Conservation (phyloP, 1,139 yeast species). For the Hansenula sp. region DNA sequence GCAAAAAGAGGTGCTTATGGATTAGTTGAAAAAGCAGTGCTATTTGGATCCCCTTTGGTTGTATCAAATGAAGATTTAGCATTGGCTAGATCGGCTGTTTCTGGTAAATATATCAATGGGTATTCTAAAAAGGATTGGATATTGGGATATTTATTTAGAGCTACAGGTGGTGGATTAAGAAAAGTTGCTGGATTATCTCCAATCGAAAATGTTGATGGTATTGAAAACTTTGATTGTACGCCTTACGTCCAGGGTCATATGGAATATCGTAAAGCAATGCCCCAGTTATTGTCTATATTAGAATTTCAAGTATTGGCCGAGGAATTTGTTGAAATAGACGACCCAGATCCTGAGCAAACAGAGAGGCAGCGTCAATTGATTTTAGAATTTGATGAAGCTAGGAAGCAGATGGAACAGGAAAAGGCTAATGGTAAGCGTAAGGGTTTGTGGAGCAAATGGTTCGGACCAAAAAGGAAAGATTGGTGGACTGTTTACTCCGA, state of each 20-base stretch:
- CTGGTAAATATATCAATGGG: slow-evolving; percentile 89
- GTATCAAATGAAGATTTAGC: slow-evolving; percentile 75
- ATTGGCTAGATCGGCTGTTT: slow-evolving; percentile 79
- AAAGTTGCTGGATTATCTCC: slow-evolving; percentile 89
- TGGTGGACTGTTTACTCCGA: slow-evolving; percentile 83
- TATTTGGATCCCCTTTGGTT: slow-evolving; percentile 89
- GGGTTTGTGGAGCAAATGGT: slow-evolving; percentile 58
- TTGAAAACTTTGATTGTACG: slow-evolving; percentile 87
- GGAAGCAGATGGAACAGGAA: slow-evolving; percentile 50
- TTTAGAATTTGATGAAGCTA: slow-evolving; percentile 81
- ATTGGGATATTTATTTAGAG: slow-evolving; percentile 89
- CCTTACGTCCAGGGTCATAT: slow-evolving; percentile 90
- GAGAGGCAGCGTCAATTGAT: slow-evolving; percentile 78
- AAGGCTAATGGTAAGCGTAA: slow-evolving; percentile 30
- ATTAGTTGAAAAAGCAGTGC: slow-evolving; percentile 78
- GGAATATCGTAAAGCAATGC: slow-evolving; percentile 94
- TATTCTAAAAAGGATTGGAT: slow-evolving; percentile 95
- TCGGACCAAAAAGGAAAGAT: slow-evolving; percentile 73
- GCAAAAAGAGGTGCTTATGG: slow-evolving; percentile 88
- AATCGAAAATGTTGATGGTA: slow-evolving; percentile 54
- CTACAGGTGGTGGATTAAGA: slow-evolving; percentile 91
- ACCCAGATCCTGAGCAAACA: slow-evolving; percentile 86
- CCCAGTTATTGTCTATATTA: slow-evolving; percentile 60
- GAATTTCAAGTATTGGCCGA: slow-evolving; percentile 87
- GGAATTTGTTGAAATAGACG: slow-evolving; percentile 93